Base-by-base conservation (phyloP, 179 eudicot species). In the Beta macrorhiza region DNA sequence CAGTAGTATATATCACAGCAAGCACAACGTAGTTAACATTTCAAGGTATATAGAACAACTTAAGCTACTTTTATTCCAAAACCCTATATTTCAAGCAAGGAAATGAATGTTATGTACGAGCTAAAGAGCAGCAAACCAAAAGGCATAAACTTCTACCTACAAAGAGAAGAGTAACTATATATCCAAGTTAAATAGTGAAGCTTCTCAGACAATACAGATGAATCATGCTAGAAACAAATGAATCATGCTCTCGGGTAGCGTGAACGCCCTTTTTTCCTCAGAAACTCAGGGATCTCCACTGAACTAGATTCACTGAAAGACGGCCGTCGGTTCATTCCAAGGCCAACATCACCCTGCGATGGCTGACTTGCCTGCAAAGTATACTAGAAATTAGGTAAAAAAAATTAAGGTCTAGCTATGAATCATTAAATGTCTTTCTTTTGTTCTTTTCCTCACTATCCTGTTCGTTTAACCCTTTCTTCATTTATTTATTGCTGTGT, bases 191-290 rank as follows among this genome's bases (percentile, higher is more conserved):
- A 42, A 42, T 52, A 69, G 57, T 59, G 59, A 62, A 64, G 14
- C 49, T 29, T 83, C 12, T 57, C 77, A 13, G 49, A 63, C 57
- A 71, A 73, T 25, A 52, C 83, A 47, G 75, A 75, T 25, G 2
- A 74, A 57, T 37, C 67, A 74, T 19, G 29, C 51, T 57, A 57
- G 72, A 55, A 45, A 19, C 5, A 62, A 56, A 49, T 25, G 59
- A 59, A 72, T 91, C 83, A 95, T 72, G 92, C 94, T 87, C 98
- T 80, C 16, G 99, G 99, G 83, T 87, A 95, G 81, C 95, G 98
- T 11, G 99, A 93, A 25, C 98, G 95, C 58, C 99, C 98, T 88
- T 93, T 95, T 92, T 93, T 95, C 90, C 91, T 93, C 80, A 95
- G 84, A 82, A 95, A 95, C 86, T 95, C 98, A 0, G 99, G 99